Evolutionary conservation across 2,329 filamentous ascomycete genomes (phyloP).

Genomic region (Phialemonium atrogriseum): DNA sequence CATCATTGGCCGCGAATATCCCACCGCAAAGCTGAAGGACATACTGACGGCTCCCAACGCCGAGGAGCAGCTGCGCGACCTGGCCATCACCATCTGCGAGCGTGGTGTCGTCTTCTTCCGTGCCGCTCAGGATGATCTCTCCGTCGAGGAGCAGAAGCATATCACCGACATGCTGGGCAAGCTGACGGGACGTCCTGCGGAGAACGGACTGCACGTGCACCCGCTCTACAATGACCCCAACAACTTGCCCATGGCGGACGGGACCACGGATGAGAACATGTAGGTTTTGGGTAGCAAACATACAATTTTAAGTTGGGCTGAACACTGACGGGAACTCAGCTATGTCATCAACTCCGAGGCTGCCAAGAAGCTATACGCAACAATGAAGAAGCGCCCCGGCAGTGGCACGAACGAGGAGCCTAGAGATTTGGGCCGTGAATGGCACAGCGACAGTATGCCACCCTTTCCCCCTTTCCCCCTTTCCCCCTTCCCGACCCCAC

Average conservation of each 20-base stretch:
- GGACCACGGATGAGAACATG: constrained; percentile 26
- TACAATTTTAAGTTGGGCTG: too few relatives aligned
- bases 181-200: constrained; percentile 20
- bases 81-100: constrained; percentile 25
- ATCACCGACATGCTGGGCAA: constrained; percentile 22
- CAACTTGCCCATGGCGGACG: constrained; percentile 26
- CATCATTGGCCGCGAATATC: constrained; percentile 24
- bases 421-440: constrained; percentile 21
- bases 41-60: constrained; percentile 20
- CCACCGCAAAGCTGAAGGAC: constrained; percentile 20
- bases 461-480: too few relatives aligned
- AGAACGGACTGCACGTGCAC: constrained; percentile 22
- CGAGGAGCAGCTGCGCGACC: constrained; percentile 22
- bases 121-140: constrained; percentile 20
- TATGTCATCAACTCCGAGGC: constrained; percentile 28
- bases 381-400: constrained; percentile 23
- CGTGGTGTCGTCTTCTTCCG: constrained; percentile 24
- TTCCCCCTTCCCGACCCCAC: too few relatives aligned
- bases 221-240: constrained; percentile 26
- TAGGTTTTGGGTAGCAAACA: too few relatives aligned
- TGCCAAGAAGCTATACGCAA: constrained; percentile 25
- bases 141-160: constrained; percentile 22
- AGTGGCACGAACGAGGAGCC: constrained; percentile 19
- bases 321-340: constrained; percentile 15
- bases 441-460: constrained; percentile 24